phyloP scores from a whole-genome alignment of 257 asterid genomes.

The Coffea canephora region DNA sequence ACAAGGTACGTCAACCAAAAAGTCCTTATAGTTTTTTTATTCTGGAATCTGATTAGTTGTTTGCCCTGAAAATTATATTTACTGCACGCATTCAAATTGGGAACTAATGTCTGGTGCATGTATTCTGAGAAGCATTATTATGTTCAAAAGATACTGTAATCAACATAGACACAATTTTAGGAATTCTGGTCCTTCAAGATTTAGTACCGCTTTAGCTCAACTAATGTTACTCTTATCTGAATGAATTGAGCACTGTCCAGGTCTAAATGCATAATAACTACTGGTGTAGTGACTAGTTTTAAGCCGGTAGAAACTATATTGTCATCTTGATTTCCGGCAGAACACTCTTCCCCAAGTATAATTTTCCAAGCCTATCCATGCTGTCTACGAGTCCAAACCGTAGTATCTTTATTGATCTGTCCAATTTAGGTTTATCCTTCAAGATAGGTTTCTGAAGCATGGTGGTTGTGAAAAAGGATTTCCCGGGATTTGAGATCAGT shows the following conservation, averaged over 20 bases:
- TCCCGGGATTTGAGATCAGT: not conserved
- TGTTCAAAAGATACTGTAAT: not conserved
- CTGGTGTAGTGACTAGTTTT: not conserved
- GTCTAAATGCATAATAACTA: not conserved
- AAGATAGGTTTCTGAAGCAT: not conserved
- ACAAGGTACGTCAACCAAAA: constrained; percentile 45
- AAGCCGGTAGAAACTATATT: no score
- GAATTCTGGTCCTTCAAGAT: not conserved
- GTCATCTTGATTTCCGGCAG: not conserved
- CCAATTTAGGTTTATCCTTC: not conserved
- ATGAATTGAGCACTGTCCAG: not conserved
- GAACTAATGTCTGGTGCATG: not conserved
- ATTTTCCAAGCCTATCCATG: not conserved
- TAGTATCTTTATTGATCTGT: not conserved
- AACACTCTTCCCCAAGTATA: not conserved
- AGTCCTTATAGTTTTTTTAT: not conserved
- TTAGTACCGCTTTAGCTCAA: not conserved
- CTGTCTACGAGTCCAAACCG: not conserved
- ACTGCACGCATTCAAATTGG: not conserved
- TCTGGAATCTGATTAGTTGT: constrained; percentile 8
- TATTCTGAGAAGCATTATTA: not conserved
- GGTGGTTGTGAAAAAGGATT: not conserved
- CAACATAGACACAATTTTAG: not conserved
- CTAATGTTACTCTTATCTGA: not conserved
- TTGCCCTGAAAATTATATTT: not conserved